Conservation (phyloP, 208 protist species). For the Leishmania guyanensis region DNA sequence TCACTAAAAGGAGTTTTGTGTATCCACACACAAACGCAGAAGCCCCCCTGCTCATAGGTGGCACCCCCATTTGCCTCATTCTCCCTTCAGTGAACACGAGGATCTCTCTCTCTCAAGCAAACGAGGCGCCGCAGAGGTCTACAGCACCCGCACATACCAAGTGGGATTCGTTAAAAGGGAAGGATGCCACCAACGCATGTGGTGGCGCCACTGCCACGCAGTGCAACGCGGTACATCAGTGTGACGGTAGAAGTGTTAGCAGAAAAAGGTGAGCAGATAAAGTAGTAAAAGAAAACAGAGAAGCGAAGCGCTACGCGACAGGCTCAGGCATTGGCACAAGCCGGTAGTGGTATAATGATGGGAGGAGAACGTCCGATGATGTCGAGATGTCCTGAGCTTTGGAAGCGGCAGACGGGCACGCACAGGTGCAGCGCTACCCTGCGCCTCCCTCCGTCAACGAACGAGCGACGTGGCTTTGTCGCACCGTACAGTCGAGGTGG, state of each 20-base stretch:
- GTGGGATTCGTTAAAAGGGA: background rate
- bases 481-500: constrained; percentile 22
- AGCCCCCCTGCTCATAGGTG: background rate
- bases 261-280: background rate
- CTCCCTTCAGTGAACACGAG: background rate
- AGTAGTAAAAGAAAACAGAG: background rate
- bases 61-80: background rate
- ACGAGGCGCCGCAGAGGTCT: background rate
- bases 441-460: background rate
- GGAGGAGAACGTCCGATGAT: background rate
- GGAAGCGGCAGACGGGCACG: background rate
- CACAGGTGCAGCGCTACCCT: background rate
- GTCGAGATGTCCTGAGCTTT: background rate
- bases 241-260: background rate
- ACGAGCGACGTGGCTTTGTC: background rate
- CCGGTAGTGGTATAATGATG: background rate
- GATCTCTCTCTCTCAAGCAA: background rate
- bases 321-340: background rate
- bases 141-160: background rate
- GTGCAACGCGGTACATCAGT: background rate
- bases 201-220: background rate
- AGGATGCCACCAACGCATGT: background rate
- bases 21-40: background rate
- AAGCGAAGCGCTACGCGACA: background rate
- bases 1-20: background rate